Conservation (phyloP, 768 basidiomycete species). For the Auricularia auricula-judae region DNA sequence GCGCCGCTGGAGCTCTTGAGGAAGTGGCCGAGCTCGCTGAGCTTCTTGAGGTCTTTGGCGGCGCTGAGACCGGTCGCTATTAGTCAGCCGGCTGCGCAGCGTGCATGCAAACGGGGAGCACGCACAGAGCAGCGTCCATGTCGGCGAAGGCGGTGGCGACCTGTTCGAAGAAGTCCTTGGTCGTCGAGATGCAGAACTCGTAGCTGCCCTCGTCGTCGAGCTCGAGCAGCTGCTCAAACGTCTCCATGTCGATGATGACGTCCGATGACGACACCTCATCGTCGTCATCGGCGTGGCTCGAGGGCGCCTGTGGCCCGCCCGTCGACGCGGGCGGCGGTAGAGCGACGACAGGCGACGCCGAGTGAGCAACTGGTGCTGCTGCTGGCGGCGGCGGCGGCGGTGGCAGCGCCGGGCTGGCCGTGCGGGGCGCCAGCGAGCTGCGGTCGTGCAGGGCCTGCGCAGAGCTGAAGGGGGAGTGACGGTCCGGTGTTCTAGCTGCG, state of each 20-base stretch:
- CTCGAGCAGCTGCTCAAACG: conserved; percentile 79
- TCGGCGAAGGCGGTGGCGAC: conserved; percentile 61
- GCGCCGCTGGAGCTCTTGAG: conserved; percentile 96
- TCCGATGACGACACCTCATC: background rate
- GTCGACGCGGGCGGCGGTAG: background rate
- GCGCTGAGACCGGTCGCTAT: conserved; percentile 25
- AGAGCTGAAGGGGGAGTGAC: background rate
- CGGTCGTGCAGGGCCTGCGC: background rate
- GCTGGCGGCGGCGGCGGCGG: background rate
- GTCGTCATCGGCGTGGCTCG: background rate
- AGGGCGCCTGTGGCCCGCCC: background rate
- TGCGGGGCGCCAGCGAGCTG: background rate
- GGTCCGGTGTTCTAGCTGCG: background rate
- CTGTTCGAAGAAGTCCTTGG: conserved; percentile 70
- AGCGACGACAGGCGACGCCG: background rate
- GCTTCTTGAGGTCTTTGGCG: conserved; percentile 45
- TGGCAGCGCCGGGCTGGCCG: background rate
- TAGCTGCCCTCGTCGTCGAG: conserved; percentile 75
- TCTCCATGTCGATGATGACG: conserved; percentile 63
- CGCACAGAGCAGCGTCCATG: conserved; percentile 77
- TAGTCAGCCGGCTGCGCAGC: background rate
- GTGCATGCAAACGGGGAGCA: conserved; percentile 7
- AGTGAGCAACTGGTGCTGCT: background rate
- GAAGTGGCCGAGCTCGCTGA: conserved; percentile 81
- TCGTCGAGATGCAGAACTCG: conserved; percentile 74